These are phyloP conservation scores for Cyphellophora europaea DNA, from an alignment of 2,329 filamentous ascomycete species.

Conservation along the genomic window DNA sequence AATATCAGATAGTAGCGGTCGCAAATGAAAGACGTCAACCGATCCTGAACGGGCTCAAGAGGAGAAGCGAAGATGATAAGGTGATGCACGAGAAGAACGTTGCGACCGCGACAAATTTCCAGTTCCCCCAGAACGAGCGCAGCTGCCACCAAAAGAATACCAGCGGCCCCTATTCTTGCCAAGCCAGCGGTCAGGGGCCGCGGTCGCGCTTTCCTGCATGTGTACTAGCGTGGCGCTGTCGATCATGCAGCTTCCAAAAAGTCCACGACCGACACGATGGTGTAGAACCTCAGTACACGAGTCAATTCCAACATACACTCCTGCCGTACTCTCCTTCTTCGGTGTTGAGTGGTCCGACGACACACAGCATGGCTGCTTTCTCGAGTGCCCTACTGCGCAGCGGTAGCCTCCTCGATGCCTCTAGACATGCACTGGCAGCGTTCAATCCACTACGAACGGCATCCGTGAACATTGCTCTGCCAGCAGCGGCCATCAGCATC, in stretches of 20 bases:
- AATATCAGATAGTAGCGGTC: slow-evolving; percentile 1
- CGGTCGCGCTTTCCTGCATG: not conserved
- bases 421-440: not conserved
- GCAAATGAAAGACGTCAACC: not conserved
- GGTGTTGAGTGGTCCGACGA: no score
- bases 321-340: no score
- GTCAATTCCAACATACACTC: no score
- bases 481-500: slow-evolving; percentile 51
- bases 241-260: no score
- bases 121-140: slow-evolving; percentile 11
- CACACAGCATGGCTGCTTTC: not conserved
- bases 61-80: not conserved
- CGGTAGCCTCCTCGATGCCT: not conserved
- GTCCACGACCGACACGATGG: no score
- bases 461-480: slow-evolving; percentile 49
- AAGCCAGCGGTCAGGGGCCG: slow-evolving; percentile 7
- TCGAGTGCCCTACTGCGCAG: not conserved
- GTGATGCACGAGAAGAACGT: slow-evolving; percentile 7
- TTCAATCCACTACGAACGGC: not conserved
- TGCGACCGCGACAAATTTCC: slow-evolving; percentile 12
- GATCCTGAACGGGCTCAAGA: not conserved
- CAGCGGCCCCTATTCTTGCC: slow-evolving; percentile 4
- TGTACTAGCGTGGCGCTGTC: not conserved
- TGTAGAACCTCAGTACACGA: no score
- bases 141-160: slow-evolving; percentile 3